Conservation (phyloP, 1,139 yeast species). For the Yamadazyma epiphylla region DNA sequence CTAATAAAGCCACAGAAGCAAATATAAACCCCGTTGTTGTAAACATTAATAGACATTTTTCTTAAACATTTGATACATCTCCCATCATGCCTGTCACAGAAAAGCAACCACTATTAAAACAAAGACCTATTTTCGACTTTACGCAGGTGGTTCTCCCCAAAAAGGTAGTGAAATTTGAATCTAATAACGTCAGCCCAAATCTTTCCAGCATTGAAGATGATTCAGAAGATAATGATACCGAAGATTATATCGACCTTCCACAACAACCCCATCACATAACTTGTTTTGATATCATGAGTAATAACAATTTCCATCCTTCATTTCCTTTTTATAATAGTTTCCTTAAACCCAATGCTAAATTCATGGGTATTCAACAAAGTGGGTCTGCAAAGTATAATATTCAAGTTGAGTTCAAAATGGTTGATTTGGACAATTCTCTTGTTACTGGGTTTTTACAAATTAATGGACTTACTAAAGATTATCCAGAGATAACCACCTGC, state of each 20-base stretch:
- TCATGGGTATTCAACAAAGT: slow-evolving; percentile 72
- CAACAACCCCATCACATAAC: background rate
- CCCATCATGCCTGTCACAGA: slow-evolving; percentile 10
- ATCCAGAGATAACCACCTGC: slow-evolving; percentile 79
- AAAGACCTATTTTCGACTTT: no score
- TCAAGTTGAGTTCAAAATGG: slow-evolving; percentile 65
- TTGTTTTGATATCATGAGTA: slow-evolving; percentile 9
- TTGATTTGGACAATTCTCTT: slow-evolving; percentile 57
- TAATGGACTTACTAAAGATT: slow-evolving; percentile 70
- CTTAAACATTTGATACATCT: no score
- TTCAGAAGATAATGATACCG: background rate
- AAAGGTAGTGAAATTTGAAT: slow-evolving; percentile 1
- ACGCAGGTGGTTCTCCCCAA: background rate
- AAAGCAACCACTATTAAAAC: slow-evolving; percentile 3
- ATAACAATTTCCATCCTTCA: slow-evolving; percentile 4
- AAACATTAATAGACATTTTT: no score
- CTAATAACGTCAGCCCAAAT: background rate
- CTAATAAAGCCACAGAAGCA: no score
- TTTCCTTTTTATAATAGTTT: slow-evolving; percentile 26
- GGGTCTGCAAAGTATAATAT: slow-evolving; percentile 66
- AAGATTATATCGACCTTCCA: background rate
- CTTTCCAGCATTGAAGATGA: slow-evolving; percentile 1
- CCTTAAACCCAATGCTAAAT: slow-evolving; percentile 61
- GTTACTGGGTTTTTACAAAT: slow-evolving; percentile 79
- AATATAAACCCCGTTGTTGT: no score